Conservation (phyloP, 306 rosid genomes). For the Astragalus membranaceus region DNA sequence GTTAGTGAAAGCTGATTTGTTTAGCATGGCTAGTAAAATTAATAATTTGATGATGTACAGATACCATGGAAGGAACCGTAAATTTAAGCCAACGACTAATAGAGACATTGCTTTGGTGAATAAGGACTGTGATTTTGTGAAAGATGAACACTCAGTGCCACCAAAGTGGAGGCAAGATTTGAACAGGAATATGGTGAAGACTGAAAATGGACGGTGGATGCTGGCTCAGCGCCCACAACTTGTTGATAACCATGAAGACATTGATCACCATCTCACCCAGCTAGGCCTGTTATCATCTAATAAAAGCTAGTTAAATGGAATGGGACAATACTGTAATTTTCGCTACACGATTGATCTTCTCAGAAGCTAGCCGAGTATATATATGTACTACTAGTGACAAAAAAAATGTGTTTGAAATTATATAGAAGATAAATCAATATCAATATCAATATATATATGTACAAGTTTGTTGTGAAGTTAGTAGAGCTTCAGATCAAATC, state of each 20-base stretch:
- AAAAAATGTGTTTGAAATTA: too few species aligned
- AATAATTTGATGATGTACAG: conserved; percentile 16
- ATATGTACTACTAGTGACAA: too few species aligned
- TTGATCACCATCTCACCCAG: conserved; percentile 33
- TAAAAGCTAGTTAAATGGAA: background rate
- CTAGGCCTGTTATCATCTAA: conserved; percentile 24
- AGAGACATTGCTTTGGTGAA: conserved; percentile 87
- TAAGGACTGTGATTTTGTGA: conserved; percentile 69
- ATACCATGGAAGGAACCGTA: conserved; percentile 53
- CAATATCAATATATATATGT: too few species aligned
- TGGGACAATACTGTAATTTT: background rate
- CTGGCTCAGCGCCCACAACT: conserved; percentile 48
- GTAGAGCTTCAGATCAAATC: too few species aligned
- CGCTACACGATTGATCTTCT: too few species aligned
- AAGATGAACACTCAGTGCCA: conserved; percentile 72
- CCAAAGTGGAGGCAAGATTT: conserved; percentile 77
- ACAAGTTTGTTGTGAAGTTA: too few species aligned
- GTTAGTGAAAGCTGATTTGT: background rate
- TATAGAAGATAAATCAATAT: too few species aligned
- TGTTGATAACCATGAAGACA: conserved; percentile 47
- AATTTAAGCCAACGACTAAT: conserved; percentile 43
- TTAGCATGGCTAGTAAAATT: background rate
- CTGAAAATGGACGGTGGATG: conserved; percentile 64
- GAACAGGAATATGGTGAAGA: conserved; percentile 64
- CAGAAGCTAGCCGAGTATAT: too few species aligned